Evolutionary conservation across 2,329 filamentous ascomycete genomes (phyloP).

Genomic region (Diaporthe amygdali): DNA sequence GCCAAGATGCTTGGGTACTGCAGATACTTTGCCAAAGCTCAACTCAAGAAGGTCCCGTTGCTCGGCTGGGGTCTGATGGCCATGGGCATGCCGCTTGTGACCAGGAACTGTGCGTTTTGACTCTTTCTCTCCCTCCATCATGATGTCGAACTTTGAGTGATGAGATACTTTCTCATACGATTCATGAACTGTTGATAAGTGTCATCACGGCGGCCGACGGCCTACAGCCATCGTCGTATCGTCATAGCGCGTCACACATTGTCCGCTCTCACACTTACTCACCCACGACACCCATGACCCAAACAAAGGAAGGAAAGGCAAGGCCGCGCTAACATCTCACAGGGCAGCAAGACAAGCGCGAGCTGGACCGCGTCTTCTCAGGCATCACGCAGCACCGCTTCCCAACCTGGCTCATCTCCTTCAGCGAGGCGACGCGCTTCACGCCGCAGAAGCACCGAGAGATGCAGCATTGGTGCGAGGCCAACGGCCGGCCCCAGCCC

Average conservation of each 20-base stretch:
- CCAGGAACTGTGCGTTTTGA: constrained; percentile 52
- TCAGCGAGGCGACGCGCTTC: constrained; percentile 67
- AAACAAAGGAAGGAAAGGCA: not conserved
- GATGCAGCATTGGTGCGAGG: constrained; percentile 57
- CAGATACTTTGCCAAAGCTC: constrained; percentile 66
- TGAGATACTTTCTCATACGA: not conserved
- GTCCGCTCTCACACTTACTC: too few species aligned
- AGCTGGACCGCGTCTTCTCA: constrained; percentile 62
- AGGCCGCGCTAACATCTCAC: not conserved
- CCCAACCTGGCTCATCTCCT: constrained; percentile 69
- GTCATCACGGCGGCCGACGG: too few species aligned
- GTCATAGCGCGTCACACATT: too few species aligned
- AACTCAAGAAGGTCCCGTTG: constrained; percentile 64
- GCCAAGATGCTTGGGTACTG: constrained; percentile 65
- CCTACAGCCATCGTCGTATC: too few species aligned
- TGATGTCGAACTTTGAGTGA: not conserved
- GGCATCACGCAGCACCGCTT: constrained; percentile 56
- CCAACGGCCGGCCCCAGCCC: constrained; percentile 54
- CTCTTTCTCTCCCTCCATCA: not conserved
- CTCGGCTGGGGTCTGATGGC: constrained; percentile 69
- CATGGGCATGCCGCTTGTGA: constrained; percentile 69
- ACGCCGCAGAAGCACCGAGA: constrained; percentile 57
- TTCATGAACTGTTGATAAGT: too few species aligned
- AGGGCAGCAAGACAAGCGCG: constrained; percentile 48
- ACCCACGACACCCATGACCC: not conserved